A percentile compares a stretch with the other conserved stretches of the same genome.
These are phyloP conservation scores for Phytophthora sp. DNA, from an alignment of 352 stramenopile genomes.

Conservation along the genomic window DNA sequence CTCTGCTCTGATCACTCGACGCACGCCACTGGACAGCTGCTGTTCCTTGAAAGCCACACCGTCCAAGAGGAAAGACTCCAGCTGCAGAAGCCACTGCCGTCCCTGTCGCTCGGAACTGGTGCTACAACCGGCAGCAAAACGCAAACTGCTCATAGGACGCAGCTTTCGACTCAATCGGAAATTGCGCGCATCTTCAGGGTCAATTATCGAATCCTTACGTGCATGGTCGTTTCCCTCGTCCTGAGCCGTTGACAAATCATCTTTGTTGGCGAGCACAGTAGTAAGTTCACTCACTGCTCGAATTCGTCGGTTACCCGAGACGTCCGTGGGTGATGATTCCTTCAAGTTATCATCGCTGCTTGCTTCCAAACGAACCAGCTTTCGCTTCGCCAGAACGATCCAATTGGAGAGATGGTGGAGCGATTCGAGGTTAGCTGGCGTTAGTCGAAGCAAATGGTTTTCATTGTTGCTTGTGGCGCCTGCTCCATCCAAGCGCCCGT, in stretches of 20 bases:
- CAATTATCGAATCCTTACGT: constrained; percentile 38
- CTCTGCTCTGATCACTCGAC: constrained; percentile 11
- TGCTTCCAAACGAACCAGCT: constrained; percentile 62
- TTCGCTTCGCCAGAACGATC: constrained; percentile 79
- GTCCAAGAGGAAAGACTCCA: constrained; percentile 73
- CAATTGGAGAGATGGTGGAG: constrained; percentile 82
- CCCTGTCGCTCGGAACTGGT: constrained; percentile 60
- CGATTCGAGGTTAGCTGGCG: constrained; percentile 72
- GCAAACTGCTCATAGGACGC: constrained; percentile 79
- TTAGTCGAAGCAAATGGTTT: constrained; percentile 40
- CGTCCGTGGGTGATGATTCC: constrained; percentile 33
- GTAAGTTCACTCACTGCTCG: constrained; percentile 60
- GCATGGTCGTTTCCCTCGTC: constrained; percentile 13
- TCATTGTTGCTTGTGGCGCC: constrained; percentile 8
- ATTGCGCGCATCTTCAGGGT: constrained; percentile 46
- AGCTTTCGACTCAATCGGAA: constrained; percentile 79
- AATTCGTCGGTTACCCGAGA: constrained; percentile 22
- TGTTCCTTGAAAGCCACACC: constrained; percentile 53
- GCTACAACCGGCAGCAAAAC: constrained; percentile 71
- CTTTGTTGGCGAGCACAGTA: constrained; percentile 43
- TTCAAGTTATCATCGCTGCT: constrained; percentile 22
- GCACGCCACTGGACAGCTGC: background rate
- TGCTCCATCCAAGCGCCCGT: constrained; percentile 46
- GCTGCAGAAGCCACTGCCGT: constrained; percentile 68
- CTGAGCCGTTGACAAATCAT: constrained; percentile 30